Conservation (phyloP, 2,329 filamentous ascomycete species). For the Aspergillus ruber region DNA sequence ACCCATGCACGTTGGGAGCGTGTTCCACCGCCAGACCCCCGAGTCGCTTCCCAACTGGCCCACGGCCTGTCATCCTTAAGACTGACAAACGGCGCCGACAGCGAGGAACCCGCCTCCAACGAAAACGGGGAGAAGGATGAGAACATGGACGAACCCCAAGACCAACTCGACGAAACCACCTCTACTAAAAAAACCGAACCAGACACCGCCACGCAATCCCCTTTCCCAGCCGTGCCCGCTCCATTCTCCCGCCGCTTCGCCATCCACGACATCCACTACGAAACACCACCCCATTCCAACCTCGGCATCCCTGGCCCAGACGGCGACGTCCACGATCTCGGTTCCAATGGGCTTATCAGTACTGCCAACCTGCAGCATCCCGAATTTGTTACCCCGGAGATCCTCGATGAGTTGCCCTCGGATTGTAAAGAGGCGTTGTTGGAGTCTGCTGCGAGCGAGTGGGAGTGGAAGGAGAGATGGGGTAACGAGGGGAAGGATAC, state of each 20-base stretch:
- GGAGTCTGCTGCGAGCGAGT: slow-evolving; percentile 58
- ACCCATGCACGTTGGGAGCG: slow-evolving; percentile 79
- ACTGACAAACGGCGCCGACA: slow-evolving; percentile 25
- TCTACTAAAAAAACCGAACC: slow-evolving; percentile 6
- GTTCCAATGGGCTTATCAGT: slow-evolving; percentile 37
- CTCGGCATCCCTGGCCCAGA: slow-evolving; percentile 52
- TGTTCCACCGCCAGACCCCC: slow-evolving; percentile 45
- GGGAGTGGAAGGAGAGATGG: slow-evolving; percentile 69
- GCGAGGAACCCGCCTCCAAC: slow-evolving; percentile 10
- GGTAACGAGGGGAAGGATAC: slow-evolving; percentile 58
- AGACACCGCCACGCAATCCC: slow-evolving; percentile 22
- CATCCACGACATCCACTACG: slow-evolving; percentile 56
- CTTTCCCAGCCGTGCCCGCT: slow-evolving; percentile 51
- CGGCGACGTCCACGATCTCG: slow-evolving; percentile 33
- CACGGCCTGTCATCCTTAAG: slow-evolving; percentile 29
- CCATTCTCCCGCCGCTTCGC: slow-evolving; percentile 57
- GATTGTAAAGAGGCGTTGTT: slow-evolving; percentile 67
- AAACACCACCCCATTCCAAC: slow-evolving; percentile 52
- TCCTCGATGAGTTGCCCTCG: slow-evolving; percentile 38
- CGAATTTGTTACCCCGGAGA: slow-evolving; percentile 33
- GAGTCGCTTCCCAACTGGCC: slow-evolving; percentile 21
- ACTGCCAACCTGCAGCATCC: slow-evolving; percentile 28
- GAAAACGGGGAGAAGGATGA: background rate
- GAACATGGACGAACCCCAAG: background rate
- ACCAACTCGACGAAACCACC: background rate